phyloP scores from a whole-genome alignment of 2,329 filamentous ascomycete genomes.

The Metarhizium brunneum region DNA sequence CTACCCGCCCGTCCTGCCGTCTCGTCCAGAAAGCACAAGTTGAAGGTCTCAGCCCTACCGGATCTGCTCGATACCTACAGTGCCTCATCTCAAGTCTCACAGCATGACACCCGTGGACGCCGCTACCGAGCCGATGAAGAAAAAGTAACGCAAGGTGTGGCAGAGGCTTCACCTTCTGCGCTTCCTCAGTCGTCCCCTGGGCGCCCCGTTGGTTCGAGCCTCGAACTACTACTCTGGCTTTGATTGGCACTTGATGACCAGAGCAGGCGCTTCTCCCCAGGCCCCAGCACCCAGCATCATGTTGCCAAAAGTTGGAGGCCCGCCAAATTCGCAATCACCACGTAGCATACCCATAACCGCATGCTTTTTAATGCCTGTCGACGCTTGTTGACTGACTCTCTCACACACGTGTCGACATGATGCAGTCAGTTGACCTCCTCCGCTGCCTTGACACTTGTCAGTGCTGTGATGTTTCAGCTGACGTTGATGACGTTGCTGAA shows the following conservation, averaged over 20 bases:
- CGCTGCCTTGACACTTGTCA: background rate
- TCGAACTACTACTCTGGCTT: too few species aligned
- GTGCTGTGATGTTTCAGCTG: background rate
- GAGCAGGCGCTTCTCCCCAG: too few species aligned
- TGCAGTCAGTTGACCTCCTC: background rate
- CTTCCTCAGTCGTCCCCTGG: background rate
- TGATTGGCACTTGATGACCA: too few species aligned
- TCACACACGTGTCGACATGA: background rate
- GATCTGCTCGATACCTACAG: constrained; percentile 4
- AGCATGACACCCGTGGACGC: constrained; percentile 7
- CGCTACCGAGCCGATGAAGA: constrained; percentile 3
- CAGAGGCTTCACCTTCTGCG: background rate
- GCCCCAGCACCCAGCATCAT: background rate
- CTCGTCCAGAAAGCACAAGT: constrained; percentile 2
- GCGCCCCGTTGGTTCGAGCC: too few species aligned
- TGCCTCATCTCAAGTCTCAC: constrained; percentile 9
- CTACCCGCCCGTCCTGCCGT: background rate
- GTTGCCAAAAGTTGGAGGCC: background rate
- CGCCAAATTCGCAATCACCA: background rate
- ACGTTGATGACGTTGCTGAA: background rate
- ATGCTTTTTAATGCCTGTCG: background rate
- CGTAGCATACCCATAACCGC: background rate
- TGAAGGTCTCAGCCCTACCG: constrained; percentile 9
- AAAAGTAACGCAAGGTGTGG: background rate
- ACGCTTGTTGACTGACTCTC: background rate